Evolutionary conservation across 345 rosid species (phyloP).

Genomic region (Kernera saxatilis): DNA sequence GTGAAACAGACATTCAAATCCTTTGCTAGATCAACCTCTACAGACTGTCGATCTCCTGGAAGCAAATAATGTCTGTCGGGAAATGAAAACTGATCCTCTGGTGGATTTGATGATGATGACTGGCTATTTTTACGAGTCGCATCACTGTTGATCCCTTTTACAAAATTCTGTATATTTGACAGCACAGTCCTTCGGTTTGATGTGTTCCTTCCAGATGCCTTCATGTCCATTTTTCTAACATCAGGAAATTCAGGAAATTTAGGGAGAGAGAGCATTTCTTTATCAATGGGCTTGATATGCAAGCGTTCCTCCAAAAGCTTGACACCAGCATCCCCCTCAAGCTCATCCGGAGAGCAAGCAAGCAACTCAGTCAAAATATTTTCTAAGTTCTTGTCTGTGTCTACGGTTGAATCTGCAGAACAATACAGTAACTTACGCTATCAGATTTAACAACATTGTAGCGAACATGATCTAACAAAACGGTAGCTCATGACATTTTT

Average conservation of each 20-base stretch:
- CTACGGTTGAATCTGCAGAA: conserved; percentile 37
- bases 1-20: conserved; percentile 15
- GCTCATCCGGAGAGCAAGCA: conserved; percentile 40
- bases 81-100: conserved; percentile 51
- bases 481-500: background rate
- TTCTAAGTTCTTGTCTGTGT: conserved; percentile 37
- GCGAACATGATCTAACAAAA: conserved; percentile 13
- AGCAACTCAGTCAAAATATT: conserved; percentile 57
- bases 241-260: conserved; percentile 47
- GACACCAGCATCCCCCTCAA: conserved; percentile 54
- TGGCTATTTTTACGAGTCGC: conserved; percentile 32
- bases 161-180: conserved; percentile 47
- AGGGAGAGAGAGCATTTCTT: conserved; percentile 50
- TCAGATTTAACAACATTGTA: conserved; percentile 19
- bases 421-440: conserved; percentile 4
- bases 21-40: conserved; percentile 35
- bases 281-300: conserved; percentile 51
- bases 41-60: conserved; percentile 29
- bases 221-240: conserved; percentile 43
- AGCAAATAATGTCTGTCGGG: conserved; percentile 32
- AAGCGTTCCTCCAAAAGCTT: conserved; percentile 50
- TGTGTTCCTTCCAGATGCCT: conserved; percentile 35
- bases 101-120: conserved; percentile 42
- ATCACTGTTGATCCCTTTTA: conserved; percentile 31
- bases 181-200: conserved; percentile 44